A percentile compares a stretch with the other conserved stretches of the same genome.
phyloP scores from a whole-genome alignment of 805 yeast genomes.

The Pichia nanzhaoensis region DNA sequence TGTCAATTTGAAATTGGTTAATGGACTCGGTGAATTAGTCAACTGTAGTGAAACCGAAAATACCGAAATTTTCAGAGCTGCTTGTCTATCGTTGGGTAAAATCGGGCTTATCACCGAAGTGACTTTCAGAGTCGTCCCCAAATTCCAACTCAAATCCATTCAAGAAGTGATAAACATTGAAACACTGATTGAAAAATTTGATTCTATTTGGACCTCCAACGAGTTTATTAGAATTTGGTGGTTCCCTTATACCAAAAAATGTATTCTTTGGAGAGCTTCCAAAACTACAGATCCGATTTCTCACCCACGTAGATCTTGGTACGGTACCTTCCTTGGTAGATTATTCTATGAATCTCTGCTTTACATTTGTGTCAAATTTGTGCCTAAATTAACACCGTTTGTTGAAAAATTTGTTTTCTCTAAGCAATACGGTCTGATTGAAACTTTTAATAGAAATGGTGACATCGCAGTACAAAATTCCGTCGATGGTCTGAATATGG shows the following conservation, averaged over 20 bases:
- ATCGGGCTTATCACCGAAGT: constrained; percentile 85
- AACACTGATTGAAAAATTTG: constrained; percentile 66
- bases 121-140: constrained; percentile 78
- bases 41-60: constrained; percentile 60
- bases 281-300: constrained; percentile 62
- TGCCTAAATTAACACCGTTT: constrained; percentile 73
- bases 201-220: constrained; percentile 75
- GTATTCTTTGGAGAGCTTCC: constrained; percentile 86
- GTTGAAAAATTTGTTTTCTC: constrained; percentile 81
- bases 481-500: constrained; percentile 89
- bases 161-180: constrained; percentile 80
- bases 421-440: constrained; percentile 75
- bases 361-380: constrained; percentile 68
- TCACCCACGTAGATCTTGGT: constrained; percentile 70
- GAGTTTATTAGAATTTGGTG: constrained; percentile 95
- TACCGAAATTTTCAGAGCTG: constrained; percentile 68
- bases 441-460: constrained; percentile 46
- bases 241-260: constrained; percentile 87
- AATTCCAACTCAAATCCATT: constrained; percentile 69
- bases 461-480: constrained; percentile 69
- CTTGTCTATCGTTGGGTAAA: constrained; percentile 80
- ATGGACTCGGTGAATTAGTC: constrained; percentile 67
- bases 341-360: constrained; percentile 70
- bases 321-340: constrained; percentile 76
- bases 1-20: constrained; percentile 68